These are phyloP conservation scores for Ophiobolus disseminans DNA, from an alignment of 2,329 filamentous ascomycete genomes.

Conservation along the genomic window DNA sequence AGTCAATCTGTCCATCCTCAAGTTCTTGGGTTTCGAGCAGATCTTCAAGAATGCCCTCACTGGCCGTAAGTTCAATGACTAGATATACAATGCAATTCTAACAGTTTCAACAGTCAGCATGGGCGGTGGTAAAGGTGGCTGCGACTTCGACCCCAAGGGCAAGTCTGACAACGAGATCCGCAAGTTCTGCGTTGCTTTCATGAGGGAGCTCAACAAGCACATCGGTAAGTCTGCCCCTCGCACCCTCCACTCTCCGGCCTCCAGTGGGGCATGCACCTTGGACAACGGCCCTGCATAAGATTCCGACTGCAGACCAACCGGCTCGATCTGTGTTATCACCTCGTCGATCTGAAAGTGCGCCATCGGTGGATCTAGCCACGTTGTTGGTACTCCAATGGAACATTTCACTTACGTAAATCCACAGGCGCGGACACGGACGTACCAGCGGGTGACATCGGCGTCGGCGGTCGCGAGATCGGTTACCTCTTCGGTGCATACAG, in stretches of 20 bases:
- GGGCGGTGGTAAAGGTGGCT: slow-evolving; percentile 96
- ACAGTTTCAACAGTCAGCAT: slow-evolving; percentile 72
- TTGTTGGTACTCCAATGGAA: slow-evolving; percentile 44
- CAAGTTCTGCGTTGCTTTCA: slow-evolving; percentile 94
- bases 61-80: slow-evolving; percentile 81
- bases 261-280: slow-evolving; percentile 18
- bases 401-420: slow-evolving; percentile 36
- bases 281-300: slow-evolving; percentile 20
- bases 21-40: slow-evolving; percentile 99
- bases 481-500: slow-evolving; percentile 96
- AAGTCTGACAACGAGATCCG: slow-evolving; percentile 98
- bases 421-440: slow-evolving; percentile 86
- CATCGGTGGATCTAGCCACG: slow-evolving; percentile 8
- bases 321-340: slow-evolving; percentile 20
- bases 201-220: slow-evolving; percentile 94
- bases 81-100: no score
- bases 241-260: slow-evolving; percentile 12
- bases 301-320: slow-evolving; percentile 21
- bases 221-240: slow-evolving; percentile 59
- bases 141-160: slow-evolving; percentile 99
- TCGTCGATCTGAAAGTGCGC: slow-evolving; percentile 10
- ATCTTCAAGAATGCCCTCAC: slow-evolving; percentile 99
- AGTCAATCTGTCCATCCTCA: slow-evolving; percentile 79
- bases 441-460: slow-evolving; percentile 95
- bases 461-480: slow-evolving; percentile 88